Evolutionary conservation across 805 yeast species (phyloP).

Genomic region (Sungouiella thailandica): DNA sequence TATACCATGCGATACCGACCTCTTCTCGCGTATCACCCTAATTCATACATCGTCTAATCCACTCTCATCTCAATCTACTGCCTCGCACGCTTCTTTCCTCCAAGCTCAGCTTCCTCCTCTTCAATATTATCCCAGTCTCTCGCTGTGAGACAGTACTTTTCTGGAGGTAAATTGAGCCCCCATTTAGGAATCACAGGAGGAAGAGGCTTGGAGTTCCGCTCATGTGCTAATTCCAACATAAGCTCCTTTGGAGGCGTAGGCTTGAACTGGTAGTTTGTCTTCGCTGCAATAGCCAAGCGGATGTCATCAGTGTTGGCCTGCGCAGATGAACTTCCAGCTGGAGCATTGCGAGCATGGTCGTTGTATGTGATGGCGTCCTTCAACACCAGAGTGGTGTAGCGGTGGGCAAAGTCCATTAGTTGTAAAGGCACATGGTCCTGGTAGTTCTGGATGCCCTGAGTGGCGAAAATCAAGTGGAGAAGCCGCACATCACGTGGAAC

Average conservation of each 20-base stretch:
- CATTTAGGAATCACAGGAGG: slow-evolving; percentile 89
- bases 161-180: slow-evolving; percentile 95
- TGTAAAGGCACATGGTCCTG: slow-evolving; percentile 96
- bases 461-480: slow-evolving; percentile 84
- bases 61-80: no score
- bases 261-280: slow-evolving; percentile 94
- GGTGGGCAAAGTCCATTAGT: slow-evolving; percentile 92
- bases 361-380: slow-evolving; percentile 86
- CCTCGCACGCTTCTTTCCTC: slow-evolving; percentile 9
- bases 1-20: no score
- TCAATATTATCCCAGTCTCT: slow-evolving; percentile 56
- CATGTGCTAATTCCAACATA: slow-evolving; percentile 84
- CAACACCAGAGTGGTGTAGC: slow-evolving; percentile 79
- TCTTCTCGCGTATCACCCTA: no score
- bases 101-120: slow-evolving; percentile 18
- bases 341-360: slow-evolving; percentile 62
- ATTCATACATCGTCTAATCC: no score
- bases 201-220: slow-evolving; percentile 80
- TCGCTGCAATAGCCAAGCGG: slow-evolving; percentile 85
- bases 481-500: slow-evolving; percentile 89
- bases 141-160: slow-evolving; percentile 89
- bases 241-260: slow-evolving; percentile 92
- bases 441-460: slow-evolving; percentile 86
- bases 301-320: slow-evolving; percentile 82
- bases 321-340: slow-evolving; percentile 22